phyloP scores from a whole-genome alignment of 495 filamentous ascomycete species.

The Penicillium subrubescens region DNA sequence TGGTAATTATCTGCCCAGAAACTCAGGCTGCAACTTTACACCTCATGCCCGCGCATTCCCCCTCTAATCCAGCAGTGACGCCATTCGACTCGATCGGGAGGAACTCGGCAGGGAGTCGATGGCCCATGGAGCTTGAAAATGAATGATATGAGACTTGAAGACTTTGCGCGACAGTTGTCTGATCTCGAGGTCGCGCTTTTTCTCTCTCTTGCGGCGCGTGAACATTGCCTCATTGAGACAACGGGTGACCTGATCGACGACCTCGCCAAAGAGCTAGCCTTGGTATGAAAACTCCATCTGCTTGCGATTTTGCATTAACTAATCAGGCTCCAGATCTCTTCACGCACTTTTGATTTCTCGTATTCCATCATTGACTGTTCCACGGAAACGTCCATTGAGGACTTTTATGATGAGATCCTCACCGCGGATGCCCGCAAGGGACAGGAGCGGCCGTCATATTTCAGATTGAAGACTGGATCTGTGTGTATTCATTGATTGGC shows the following conservation, averaged over 20 bases:
- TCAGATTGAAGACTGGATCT: conserved; percentile 22
- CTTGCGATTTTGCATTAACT: neutral
- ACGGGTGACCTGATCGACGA: conserved; percentile 60
- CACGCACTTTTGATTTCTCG: conserved; percentile 70
- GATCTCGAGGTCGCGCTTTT: conserved; percentile 88
- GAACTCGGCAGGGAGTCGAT: neutral
- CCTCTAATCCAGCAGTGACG: neutral
- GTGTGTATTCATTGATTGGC: conserved; percentile 14
- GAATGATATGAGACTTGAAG: conserved; percentile 61
- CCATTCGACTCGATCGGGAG: conserved; percentile 1
- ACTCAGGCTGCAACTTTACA: conserved; percentile 12
- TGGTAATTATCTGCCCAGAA: conserved; percentile 11
- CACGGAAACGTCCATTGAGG: conserved; percentile 70
- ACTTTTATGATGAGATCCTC: conserved; percentile 72
- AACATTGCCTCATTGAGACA: conserved; percentile 87
- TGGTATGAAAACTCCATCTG: conserved; percentile 48
- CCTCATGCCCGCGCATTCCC: neutral
- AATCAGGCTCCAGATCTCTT: conserved; percentile 55
- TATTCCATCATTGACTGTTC: conserved; percentile 71
- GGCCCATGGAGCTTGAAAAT: conserved; percentile 41
- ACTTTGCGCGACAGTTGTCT: conserved; percentile 71
- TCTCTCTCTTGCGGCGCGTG: conserved; percentile 72
- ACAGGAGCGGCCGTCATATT: conserved; percentile 20
- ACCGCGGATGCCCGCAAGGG: conserved; percentile 27
- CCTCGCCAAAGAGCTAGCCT: conserved; percentile 69